phyloP scores from a whole-genome alignment of 202 grass and related monocot genomes.

The Carex sylvatica region DNA sequence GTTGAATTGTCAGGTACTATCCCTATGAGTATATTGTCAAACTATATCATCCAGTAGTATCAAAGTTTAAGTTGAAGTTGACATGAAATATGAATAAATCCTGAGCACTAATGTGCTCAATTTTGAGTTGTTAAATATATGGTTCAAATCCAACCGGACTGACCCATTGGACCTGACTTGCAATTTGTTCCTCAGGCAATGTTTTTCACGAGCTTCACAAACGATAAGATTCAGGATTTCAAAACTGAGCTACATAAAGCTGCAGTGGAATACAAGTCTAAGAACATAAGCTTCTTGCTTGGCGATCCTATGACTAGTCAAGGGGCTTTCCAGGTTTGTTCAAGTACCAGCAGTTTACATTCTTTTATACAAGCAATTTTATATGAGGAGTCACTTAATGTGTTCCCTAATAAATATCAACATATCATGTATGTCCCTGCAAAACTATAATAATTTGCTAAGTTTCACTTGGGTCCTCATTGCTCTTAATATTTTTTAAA shows the following conservation, averaged over 20 bases:
- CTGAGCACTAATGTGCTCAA: background rate
- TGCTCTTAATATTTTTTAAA: background rate
- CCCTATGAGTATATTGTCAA: background rate
- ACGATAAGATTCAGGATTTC: constrained; percentile 47
- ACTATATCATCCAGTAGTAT: background rate
- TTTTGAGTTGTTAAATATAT: background rate
- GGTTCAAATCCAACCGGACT: background rate
- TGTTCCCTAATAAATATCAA: background rate
- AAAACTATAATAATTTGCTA: background rate
- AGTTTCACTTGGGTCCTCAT: background rate
- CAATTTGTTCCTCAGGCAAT: constrained; percentile 56
- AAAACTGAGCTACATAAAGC: constrained; percentile 57
- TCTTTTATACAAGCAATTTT: constrained; percentile 17
- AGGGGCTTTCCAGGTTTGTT: constrained; percentile 61
- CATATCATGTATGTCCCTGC: background rate
- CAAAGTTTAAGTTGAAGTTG: background rate
- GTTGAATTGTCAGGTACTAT: constrained; percentile 2
- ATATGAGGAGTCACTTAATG: background rate
- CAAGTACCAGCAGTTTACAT: background rate
- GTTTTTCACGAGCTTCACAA: constrained; percentile 75
- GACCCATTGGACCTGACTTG: constrained; percentile 8
- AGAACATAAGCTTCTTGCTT: constrained; percentile 85
- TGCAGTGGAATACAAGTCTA: constrained; percentile 54
- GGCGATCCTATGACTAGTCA: constrained; percentile 58
- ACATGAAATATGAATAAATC: background rate